These are phyloP conservation scores for Colletotrichum godetiae DNA, from an alignment of 2,329 filamentous ascomycete genomes.

Conservation along the genomic window DNA sequence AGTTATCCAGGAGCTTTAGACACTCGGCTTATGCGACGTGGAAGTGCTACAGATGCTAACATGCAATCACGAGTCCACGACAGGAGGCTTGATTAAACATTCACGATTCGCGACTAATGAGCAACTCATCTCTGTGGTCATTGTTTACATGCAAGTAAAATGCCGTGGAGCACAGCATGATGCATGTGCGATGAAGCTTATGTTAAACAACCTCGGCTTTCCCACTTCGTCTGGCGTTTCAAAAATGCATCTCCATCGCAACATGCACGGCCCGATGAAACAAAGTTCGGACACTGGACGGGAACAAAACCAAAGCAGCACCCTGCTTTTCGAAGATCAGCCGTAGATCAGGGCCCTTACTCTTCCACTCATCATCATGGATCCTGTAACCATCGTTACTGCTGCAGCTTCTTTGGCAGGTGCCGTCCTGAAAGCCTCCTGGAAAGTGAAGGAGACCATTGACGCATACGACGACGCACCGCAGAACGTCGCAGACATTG, in stretches of 20 bases:
- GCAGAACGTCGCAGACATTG: conserved; percentile 23
- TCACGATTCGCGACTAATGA: too few species aligned
- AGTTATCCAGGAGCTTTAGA: too few species aligned
- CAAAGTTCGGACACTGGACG: not conserved
- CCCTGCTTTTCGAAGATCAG: not conserved
- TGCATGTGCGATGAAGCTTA: not conserved
- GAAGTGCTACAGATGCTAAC: too few species aligned
- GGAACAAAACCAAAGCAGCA: not conserved
- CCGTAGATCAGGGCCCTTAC: not conserved
- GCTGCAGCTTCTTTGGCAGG: conserved; percentile 29
- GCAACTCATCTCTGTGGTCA: not conserved
- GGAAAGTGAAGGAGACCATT: conserved; percentile 28
- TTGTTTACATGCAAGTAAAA: too few species aligned
- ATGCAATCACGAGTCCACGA: too few species aligned
- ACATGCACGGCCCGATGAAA: not conserved
- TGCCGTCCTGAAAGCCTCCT: conserved; percentile 22
- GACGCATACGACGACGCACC: conserved; percentile 25
- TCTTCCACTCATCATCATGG: conserved; percentile 34
- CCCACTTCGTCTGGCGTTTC: not conserved
- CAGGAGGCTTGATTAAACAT: not conserved
- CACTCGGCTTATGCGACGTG: too few species aligned
- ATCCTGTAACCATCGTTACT: conserved; percentile 42
- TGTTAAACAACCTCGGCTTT: not conserved
- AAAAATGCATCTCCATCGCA: not conserved
- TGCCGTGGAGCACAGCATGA: not conserved